These are phyloP conservation scores for Fusarium verrucosum DNA, from an alignment of 2,329 filamentous ascomycete species.

Conservation along the genomic window DNA sequence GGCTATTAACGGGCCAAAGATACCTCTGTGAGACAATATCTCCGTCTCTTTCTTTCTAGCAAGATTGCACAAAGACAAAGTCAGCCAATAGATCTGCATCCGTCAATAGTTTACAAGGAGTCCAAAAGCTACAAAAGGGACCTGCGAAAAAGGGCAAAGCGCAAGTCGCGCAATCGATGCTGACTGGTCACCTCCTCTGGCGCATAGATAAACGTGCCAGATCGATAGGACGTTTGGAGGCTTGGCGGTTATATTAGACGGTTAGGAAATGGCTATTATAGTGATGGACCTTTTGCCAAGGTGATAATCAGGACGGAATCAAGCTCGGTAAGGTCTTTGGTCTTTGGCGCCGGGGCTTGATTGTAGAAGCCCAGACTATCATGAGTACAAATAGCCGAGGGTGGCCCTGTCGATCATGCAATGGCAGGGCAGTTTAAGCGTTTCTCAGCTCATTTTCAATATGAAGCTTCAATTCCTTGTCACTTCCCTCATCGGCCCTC, in stretches of 20 bases:
- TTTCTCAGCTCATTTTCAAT: constrained; percentile 1
- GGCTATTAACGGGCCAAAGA: constrained; percentile 10
- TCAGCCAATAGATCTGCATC: constrained; percentile 17
- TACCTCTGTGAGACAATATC: constrained; percentile 15
- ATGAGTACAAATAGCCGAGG: constrained; percentile 35
- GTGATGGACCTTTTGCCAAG: constrained; percentile 22
- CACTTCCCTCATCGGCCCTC: constrained; percentile 37
- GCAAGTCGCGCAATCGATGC: not conserved
- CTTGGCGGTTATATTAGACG: constrained; percentile 18
- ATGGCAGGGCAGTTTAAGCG: constrained; percentile 7
- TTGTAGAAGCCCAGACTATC: constrained; percentile 2
- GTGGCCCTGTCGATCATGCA: constrained; percentile 1
- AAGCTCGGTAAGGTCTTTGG: constrained; percentile 34
- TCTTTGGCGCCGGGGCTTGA: constrained; percentile 9
- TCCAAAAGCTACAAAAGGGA: constrained; percentile 27
- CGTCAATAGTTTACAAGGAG: constrained; percentile 10
- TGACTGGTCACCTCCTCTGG: constrained; percentile 33
- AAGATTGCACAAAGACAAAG: constrained; percentile 23
- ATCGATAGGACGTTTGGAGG: constrained; percentile 40
- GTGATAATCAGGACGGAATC: constrained; percentile 3
- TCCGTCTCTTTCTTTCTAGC: constrained; percentile 17
- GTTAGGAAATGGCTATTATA: constrained; percentile 1
- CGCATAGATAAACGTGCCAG: constrained; percentile 44
- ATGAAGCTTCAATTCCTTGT: constrained; percentile 48
- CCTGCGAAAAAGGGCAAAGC: constrained; percentile 44